These are phyloP conservation scores for Elongisporangium prolatum DNA, from an alignment of 352 stramenopile species.

Conservation along the genomic window DNA sequence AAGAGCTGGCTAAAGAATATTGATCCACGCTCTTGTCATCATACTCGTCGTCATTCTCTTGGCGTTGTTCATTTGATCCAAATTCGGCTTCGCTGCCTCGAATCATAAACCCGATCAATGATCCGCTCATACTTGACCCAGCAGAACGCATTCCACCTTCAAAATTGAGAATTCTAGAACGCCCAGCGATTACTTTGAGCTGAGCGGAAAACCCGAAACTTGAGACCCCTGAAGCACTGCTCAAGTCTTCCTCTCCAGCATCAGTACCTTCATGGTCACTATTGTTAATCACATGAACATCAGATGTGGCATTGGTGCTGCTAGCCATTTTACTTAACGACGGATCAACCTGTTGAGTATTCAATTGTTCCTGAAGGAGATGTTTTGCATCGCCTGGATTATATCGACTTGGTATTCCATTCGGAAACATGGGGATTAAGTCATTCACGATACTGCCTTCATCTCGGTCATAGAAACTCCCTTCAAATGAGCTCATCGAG, in stretches of 20 bases:
- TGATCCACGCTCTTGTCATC: not conserved
- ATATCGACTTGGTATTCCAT: not conserved
- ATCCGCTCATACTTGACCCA: not conserved
- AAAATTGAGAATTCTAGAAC: not conserved
- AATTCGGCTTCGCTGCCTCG: not conserved
- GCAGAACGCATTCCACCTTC: not conserved
- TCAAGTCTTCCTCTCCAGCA: constrained; percentile 2
- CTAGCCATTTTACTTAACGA: constrained; percentile 24
- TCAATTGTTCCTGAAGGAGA: constrained; percentile 20
- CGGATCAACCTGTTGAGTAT: constrained; percentile 27
- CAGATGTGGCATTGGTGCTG: not conserved
- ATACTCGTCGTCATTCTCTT: not conserved
- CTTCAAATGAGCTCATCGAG: constrained; percentile 54
- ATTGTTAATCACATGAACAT: not conserved
- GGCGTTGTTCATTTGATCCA: not conserved
- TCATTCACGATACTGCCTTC: constrained; percentile 53
- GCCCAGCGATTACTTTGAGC: constrained; percentile 4
- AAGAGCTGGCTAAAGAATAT: constrained; percentile 2
- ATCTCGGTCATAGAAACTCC: constrained; percentile 26
- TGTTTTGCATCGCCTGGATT: not conserved
- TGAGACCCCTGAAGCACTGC: constrained; percentile 32
- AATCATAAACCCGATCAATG: not conserved
- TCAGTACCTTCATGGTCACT: not conserved
- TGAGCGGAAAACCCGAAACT: constrained; percentile 46
- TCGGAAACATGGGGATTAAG: constrained; percentile 59